These are phyloP conservation scores for Carnegiea gigantea DNA, from an alignment of 179 eudicot species.

Conservation along the genomic window DNA sequence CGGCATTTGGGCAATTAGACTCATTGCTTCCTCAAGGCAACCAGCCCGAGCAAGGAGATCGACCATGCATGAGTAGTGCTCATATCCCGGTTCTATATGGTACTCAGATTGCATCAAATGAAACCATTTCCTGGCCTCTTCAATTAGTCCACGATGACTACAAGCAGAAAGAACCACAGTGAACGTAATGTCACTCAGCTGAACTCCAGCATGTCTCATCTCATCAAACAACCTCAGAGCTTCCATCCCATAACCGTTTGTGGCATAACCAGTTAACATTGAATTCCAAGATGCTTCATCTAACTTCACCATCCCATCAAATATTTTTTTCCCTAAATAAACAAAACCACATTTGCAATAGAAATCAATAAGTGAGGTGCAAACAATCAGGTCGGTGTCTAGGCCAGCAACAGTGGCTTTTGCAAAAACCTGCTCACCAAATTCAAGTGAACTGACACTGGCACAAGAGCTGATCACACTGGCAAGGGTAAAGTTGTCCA, in stretches of 20 bases:
- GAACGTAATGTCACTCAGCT: constrained; percentile 62
- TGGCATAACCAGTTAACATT: constrained; percentile 86
- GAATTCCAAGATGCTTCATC: constrained; percentile 82
- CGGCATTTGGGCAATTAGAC: constrained; percentile 58
- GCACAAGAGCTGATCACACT: constrained; percentile 83
- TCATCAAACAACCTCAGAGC: constrained; percentile 56
- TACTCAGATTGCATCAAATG: constrained; percentile 62
- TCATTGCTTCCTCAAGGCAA: constrained; percentile 57
- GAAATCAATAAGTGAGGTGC: constrained; percentile 74
- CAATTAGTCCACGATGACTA: constrained; percentile 77
- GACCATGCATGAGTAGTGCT: constrained; percentile 89
- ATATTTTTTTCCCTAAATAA: constrained; percentile 52
- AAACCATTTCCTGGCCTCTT: constrained; percentile 81
- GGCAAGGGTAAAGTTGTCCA: constrained; percentile 67
- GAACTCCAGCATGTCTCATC: constrained; percentile 49
- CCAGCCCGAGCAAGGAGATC: constrained; percentile 88
- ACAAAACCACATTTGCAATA: constrained; percentile 88
- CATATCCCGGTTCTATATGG: constrained; percentile 57
- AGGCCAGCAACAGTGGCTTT: constrained; percentile 65
- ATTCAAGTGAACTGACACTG: constrained; percentile 59
- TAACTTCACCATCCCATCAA: constrained; percentile 47
- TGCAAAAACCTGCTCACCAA: constrained; percentile 84
- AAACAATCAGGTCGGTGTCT: constrained; percentile 54
- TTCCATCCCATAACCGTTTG: constrained; percentile 71
- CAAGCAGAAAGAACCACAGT: constrained; percentile 79